These are phyloP conservation scores for Sinapis alba DNA, from an alignment of 441 rosid species.

Conservation along the genomic window DNA sequence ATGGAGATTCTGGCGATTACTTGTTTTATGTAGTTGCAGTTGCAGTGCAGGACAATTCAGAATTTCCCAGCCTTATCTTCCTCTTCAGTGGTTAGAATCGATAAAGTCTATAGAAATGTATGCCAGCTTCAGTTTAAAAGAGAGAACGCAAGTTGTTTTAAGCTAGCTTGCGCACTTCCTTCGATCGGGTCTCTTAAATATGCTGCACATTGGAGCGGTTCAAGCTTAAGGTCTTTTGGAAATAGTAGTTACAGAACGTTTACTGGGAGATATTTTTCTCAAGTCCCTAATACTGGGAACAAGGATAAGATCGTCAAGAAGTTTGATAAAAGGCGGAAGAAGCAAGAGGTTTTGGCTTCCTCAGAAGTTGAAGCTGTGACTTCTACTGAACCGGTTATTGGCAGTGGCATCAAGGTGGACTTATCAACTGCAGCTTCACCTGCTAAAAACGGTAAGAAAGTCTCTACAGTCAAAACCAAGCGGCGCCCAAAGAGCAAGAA, in stretches of 20 bases:
- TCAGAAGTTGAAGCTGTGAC: constrained; percentile 31
- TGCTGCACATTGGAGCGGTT: constrained; percentile 29
- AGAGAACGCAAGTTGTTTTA: constrained; percentile 29
- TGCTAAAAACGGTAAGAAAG: neutral
- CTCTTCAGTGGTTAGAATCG: constrained; percentile 31
- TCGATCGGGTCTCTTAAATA: constrained; percentile 33
- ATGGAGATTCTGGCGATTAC: neutral
- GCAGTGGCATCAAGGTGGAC: constrained; percentile 31
- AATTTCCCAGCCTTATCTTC: constrained; percentile 36
- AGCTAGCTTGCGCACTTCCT: constrained; percentile 28
- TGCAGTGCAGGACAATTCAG: constrained; percentile 52
- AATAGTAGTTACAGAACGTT: constrained; percentile 27
- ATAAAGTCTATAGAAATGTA: constrained; percentile 35
- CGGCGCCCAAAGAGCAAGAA: constrained; percentile 56
- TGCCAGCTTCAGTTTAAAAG: constrained; percentile 43
- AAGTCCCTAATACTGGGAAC: constrained; percentile 34
- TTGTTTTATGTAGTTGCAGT: constrained; percentile 35
- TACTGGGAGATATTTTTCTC: constrained; percentile 52
- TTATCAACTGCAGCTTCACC: constrained; percentile 41
- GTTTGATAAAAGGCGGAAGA: constrained; percentile 45
- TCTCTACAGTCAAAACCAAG: constrained; percentile 33
- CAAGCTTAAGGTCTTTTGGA: constrained; percentile 33
- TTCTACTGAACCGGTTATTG: constrained; percentile 38
- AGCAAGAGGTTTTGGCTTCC: constrained; percentile 47
- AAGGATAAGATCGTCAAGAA: constrained; percentile 34